phyloP scores from a whole-genome alignment of 345 rosid species.

The Pelargonium nanum region DNA sequence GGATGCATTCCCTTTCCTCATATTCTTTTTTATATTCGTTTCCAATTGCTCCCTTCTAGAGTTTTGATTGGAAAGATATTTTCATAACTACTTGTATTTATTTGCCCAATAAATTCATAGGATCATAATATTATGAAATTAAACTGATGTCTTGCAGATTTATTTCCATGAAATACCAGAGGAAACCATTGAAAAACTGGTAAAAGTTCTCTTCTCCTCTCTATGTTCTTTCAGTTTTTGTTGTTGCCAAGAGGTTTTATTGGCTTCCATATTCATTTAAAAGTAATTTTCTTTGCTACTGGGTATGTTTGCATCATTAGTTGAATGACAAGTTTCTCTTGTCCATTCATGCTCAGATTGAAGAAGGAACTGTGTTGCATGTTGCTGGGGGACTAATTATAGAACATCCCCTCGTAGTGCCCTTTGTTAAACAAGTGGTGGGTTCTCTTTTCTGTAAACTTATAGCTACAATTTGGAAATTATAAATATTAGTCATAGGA shows the following conservation, averaged over 20 bases:
- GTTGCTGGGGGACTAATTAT: conserved; percentile 78
- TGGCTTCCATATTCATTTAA: too few relatives aligned
- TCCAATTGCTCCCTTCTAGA: neutral
- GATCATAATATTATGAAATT: neutral
- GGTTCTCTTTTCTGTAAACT: conserved; percentile 19
- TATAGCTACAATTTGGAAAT: too few relatives aligned
- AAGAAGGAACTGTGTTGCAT: conserved; percentile 60
- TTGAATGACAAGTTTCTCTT: neutral
- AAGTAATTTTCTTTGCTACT: neutral
- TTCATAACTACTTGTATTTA: neutral
- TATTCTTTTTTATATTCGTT: conserved; percentile 3
- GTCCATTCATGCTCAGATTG: conserved; percentile 34
- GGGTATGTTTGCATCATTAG: conserved; percentile 1
- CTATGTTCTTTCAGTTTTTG: neutral
- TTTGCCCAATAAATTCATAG: neutral
- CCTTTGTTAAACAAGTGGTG: conserved; percentile 71
- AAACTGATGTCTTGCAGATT: conserved; percentile 53
- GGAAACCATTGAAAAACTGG: conserved; percentile 71
- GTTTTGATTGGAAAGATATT: neutral
- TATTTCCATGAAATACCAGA: conserved; percentile 76
- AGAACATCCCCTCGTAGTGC: conserved; percentile 65
- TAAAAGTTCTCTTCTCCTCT: conserved; percentile 14
- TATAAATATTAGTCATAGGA: neutral
- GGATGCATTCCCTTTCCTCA: too few relatives aligned
- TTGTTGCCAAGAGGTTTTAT: too few relatives aligned